Evolutionary conservation across 768 basidiomycete genomes (phyloP).

Genomic region (Podaxis carcinomalis): DNA sequence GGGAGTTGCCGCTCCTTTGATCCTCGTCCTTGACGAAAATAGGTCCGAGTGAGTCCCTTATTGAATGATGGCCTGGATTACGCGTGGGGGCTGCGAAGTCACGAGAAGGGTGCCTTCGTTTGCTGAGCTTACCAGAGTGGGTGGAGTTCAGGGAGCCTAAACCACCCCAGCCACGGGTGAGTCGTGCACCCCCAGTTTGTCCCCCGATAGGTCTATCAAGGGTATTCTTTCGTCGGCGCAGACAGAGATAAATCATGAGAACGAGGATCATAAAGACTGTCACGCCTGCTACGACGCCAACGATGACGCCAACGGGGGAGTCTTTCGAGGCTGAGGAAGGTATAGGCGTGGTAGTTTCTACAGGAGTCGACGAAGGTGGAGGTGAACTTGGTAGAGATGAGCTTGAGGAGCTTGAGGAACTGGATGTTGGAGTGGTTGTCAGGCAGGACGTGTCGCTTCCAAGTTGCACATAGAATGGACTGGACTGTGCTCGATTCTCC

Average conservation of each 20-base stretch:
- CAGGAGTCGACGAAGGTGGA: not conserved
- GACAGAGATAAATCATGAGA: slow-evolving; percentile 27
- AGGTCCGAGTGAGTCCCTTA: slow-evolving; percentile 19
- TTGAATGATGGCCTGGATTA: slow-evolving; percentile 12
- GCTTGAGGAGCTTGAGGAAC: slow-evolving; percentile 15
- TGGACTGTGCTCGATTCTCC: slow-evolving; percentile 16
- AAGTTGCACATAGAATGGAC: slow-evolving; percentile 26
- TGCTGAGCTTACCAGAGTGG: not conserved
- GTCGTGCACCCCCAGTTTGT: slow-evolving; percentile 5
- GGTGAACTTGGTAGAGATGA: slow-evolving; percentile 13
- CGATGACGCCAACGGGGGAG: slow-evolving; percentile 39
- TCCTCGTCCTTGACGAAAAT: slow-evolving; percentile 20
- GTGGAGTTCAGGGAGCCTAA: slow-evolving; percentile 31
- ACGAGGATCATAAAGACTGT: slow-evolving; percentile 30
- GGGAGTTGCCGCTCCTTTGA: slow-evolving; percentile 7
- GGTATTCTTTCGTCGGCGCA: slow-evolving; percentile 19
- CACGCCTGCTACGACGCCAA: slow-evolving; percentile 50
- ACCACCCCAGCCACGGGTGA: slow-evolving; percentile 23
- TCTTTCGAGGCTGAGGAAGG: slow-evolving; percentile 20
- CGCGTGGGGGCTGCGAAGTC: slow-evolving; percentile 1
- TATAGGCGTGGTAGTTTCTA: slow-evolving; percentile 15
- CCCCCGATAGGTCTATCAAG: slow-evolving; percentile 4
- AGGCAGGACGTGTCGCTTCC: slow-evolving; percentile 33
- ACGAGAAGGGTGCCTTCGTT: not conserved
- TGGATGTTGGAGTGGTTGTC: slow-evolving; percentile 8